These are phyloP conservation scores for Meyerozyma athensensis DNA, from an alignment of 1,139 yeast genomes.

Conservation along the genomic window DNA sequence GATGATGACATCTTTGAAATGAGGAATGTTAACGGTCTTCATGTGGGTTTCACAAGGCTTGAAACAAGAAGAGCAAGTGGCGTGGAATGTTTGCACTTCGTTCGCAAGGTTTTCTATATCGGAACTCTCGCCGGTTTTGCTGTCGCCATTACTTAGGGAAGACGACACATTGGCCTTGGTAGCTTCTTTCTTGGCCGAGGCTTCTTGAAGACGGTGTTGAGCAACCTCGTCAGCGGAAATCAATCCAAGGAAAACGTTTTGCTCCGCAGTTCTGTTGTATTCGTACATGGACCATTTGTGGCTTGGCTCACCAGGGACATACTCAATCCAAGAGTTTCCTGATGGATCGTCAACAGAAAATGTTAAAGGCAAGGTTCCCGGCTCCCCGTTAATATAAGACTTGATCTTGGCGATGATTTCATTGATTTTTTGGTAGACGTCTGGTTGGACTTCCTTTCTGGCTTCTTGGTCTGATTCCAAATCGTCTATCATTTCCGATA, in stretches of 20 bases:
- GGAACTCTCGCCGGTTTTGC: slow-evolving; percentile 49
- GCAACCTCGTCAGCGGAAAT: slow-evolving; percentile 76
- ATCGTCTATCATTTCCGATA: slow-evolving; percentile 81
- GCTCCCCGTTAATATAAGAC: slow-evolving; percentile 57
- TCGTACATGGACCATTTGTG: slow-evolving; percentile 90
- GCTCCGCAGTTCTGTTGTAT: slow-evolving; percentile 83
- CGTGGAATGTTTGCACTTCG: slow-evolving; percentile 90
- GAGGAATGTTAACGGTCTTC: slow-evolving; percentile 96
- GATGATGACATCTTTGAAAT: slow-evolving; percentile 92
- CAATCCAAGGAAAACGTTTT: slow-evolving; percentile 82
- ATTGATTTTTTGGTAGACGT: slow-evolving; percentile 68
- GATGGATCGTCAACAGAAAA: slow-evolving; percentile 88
- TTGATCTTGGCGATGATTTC: slow-evolving; percentile 59
- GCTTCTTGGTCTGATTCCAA: slow-evolving; percentile 75
- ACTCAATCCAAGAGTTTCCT: slow-evolving; percentile 97
- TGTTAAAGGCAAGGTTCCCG: slow-evolving; percentile 70
- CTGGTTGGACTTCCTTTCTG: slow-evolving; percentile 70
- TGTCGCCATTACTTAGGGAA: slow-evolving; percentile 35
- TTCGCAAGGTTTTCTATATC: slow-evolving; percentile 81
- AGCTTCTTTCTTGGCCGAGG: slow-evolving; percentile 35
- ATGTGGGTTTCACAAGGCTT: slow-evolving; percentile 85
- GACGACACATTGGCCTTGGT: slow-evolving; percentile 29
- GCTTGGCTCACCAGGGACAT: slow-evolving; percentile 77
- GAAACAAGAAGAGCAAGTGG: slow-evolving; percentile 88
- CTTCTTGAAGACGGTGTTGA: slow-evolving; percentile 40